Conservation (phyloP, 495 filamentous ascomycete genomes). For the Entonaema liquescens region DNA sequence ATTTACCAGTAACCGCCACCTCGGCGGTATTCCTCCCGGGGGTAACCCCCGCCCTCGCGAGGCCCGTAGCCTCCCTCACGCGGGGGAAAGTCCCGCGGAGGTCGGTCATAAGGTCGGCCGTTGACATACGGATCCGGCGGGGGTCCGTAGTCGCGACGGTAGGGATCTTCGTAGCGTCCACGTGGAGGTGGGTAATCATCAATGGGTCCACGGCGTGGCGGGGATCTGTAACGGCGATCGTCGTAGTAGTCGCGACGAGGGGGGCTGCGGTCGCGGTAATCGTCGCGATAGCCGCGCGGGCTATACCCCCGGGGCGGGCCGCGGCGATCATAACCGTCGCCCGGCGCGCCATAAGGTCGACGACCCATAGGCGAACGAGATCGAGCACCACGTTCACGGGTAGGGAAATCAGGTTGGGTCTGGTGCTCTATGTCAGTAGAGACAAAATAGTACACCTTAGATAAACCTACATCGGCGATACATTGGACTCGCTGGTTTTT, state of each 20-base stretch:
- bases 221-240: constrained; percentile 78
- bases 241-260: constrained; percentile 83
- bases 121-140: constrained; percentile 72
- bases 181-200: constrained; percentile 79
- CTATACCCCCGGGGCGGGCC: constrained; percentile 83
- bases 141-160: constrained; percentile 65
- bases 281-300: constrained; percentile 68
- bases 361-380: constrained; percentile 70
- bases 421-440: constrained; percentile 38
- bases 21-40: constrained; percentile 56
- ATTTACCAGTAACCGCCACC: constrained; percentile 53
- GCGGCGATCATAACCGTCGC: constrained; percentile 80
- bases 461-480: constrained; percentile 77
- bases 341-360: constrained; percentile 69
- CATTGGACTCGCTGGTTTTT: constrained; percentile 86
- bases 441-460: background rate
- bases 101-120: constrained; percentile 68
- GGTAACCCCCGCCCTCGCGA: constrained; percentile 56
- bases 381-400: constrained; percentile 74
- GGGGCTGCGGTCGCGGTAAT: constrained; percentile 86
- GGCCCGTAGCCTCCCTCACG: constrained; percentile 59
- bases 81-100: constrained; percentile 62
- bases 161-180: constrained; percentile 69
- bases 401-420: constrained; percentile 71
- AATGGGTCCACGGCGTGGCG: constrained; percentile 73